These are phyloP conservation scores for Phytophthora kernoviae DNA, from an alignment of 352 stramenopile species.

Conservation along the genomic window DNA sequence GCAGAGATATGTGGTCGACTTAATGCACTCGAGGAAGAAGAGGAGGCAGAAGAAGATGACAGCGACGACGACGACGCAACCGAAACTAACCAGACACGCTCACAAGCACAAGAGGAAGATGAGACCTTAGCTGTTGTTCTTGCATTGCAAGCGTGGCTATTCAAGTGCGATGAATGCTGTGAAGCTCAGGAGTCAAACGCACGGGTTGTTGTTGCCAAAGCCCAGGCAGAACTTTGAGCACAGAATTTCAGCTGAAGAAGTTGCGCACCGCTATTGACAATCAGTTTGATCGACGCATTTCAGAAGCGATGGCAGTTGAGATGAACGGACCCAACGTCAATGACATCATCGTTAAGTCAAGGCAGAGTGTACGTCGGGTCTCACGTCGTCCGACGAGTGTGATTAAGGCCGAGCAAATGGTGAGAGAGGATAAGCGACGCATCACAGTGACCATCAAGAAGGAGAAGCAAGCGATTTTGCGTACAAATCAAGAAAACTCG, in stretches of 20 bases:
- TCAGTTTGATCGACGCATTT: slow-evolving; percentile 61
- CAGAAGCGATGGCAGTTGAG: slow-evolving; percentile 45
- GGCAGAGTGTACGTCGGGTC: slow-evolving; percentile 25
- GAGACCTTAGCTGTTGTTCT: slow-evolving; percentile 36
- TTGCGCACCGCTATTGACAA: slow-evolving; percentile 56
- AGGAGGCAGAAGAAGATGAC: slow-evolving; percentile 28
- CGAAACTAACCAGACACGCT: slow-evolving; percentile 6
- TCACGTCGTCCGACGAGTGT: slow-evolving; percentile 18
- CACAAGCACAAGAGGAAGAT: slow-evolving; percentile 20
- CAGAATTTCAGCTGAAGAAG: slow-evolving; percentile 64
- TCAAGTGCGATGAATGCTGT: slow-evolving; percentile 64
- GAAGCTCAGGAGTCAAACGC: slow-evolving; percentile 43
- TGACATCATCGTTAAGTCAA: slow-evolving; percentile 22
- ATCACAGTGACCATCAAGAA: slow-evolving; percentile 59
- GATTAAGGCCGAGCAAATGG: slow-evolving; percentile 8
- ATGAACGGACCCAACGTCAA: slow-evolving; percentile 25
- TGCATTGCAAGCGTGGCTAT: slow-evolving; percentile 65
- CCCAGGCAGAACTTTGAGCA: slow-evolving; percentile 54
- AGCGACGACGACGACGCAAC: slow-evolving; percentile 8
- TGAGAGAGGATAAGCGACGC: slow-evolving; percentile 22
- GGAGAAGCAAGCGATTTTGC: slow-evolving; percentile 56
- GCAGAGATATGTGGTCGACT: slow-evolving; percentile 38
- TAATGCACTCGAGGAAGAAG: slow-evolving; percentile 28
- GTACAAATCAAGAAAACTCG: slow-evolving; percentile 49
- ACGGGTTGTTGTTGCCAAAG: slow-evolving; percentile 40